Evolutionary conservation across 1,139 yeast species (phyloP).

Genomic region (Taphrina wiesneri): DNA sequence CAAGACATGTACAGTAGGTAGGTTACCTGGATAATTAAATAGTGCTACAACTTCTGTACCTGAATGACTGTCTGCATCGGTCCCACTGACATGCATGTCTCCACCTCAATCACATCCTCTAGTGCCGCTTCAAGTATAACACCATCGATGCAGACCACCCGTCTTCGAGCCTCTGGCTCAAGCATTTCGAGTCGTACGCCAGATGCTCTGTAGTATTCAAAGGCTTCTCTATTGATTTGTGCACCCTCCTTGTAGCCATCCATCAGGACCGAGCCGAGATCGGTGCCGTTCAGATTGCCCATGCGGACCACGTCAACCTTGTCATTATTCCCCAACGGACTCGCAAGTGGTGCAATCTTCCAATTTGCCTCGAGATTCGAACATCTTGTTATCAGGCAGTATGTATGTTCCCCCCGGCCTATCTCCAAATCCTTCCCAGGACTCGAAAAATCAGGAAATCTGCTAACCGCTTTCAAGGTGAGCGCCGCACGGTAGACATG

Average conservation of each 20-base stretch:
- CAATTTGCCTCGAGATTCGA: slow-evolving; percentile 25
- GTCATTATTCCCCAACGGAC: slow-evolving; percentile 5
- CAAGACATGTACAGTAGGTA: too few relatives aligned
- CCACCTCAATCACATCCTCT: slow-evolving; percentile 2
- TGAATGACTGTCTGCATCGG: not conserved
- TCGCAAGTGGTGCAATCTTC: slow-evolving; percentile 29
- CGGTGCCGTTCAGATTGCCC: slow-evolving; percentile 20
- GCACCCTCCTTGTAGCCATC: slow-evolving; percentile 31
- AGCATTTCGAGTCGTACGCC: not conserved
- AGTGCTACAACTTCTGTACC: slow-evolving; percentile 15
- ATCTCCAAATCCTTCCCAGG: not conserved
- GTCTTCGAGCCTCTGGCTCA: not conserved
- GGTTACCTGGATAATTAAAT: too few relatives aligned
- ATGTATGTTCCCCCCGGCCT: slow-evolving; percentile 14
- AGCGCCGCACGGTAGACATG: slow-evolving; percentile 14
- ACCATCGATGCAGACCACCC: slow-evolving; percentile 23
- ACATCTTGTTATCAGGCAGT: slow-evolving; percentile 28
- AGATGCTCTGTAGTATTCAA: slow-evolving; percentile 19
- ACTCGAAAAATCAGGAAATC: slow-evolving; percentile 6
- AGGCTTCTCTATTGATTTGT: slow-evolving; percentile 13
- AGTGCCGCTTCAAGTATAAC: not conserved
- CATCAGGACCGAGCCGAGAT: slow-evolving; percentile 22
- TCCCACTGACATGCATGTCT: slow-evolving; percentile 5
- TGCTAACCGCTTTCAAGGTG: not conserved
- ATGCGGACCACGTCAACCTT: slow-evolving; percentile 27